These are phyloP conservation scores for Anthracocystis panici-leucophaei DNA, from an alignment of 1,284 basidiomycete genomes.

Conservation along the genomic window DNA sequence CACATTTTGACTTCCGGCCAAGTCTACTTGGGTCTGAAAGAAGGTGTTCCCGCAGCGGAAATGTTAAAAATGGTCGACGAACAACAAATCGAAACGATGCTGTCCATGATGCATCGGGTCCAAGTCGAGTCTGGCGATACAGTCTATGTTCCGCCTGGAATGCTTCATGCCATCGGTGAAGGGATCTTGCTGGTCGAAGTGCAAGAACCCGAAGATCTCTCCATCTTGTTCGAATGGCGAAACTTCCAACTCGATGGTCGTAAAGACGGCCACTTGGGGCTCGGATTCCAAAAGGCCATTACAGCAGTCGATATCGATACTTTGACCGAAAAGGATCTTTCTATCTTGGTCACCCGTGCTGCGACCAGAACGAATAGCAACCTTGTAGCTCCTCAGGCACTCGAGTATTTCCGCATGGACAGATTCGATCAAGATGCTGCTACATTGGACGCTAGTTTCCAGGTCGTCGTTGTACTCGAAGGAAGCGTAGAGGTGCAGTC, in stretches of 20 bases:
- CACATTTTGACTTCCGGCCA: constrained; percentile 26
- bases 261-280: constrained; percentile 29
- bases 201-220: constrained; percentile 39
- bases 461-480: constrained; percentile 35
- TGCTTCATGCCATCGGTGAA: constrained; percentile 40
- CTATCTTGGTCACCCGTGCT: constrained; percentile 16
- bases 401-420: constrained; percentile 39
- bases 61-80: constrained; percentile 32
- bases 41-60: constrained; percentile 7
- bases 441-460: constrained; percentile 21
- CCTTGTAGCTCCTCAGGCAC: constrained; percentile 16
- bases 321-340: constrained; percentile 8
- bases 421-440: constrained; percentile 17
- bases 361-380: constrained; percentile 8
- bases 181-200: constrained; percentile 38
- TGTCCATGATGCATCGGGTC: constrained; percentile 30
- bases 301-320: constrained; percentile 19
- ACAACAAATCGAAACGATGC: constrained; percentile 34
- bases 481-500: constrained; percentile 16
- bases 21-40: constrained; percentile 27
- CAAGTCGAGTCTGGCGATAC: constrained; percentile 29
- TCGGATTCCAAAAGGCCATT: constrained; percentile 39
- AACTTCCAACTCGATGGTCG: constrained; percentile 31
- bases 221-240: constrained; percentile 39
- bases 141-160: constrained; percentile 38